phyloP scores from a whole-genome alignment of 805 yeast species.

The Kodamaea kaohsiungensis region DNA sequence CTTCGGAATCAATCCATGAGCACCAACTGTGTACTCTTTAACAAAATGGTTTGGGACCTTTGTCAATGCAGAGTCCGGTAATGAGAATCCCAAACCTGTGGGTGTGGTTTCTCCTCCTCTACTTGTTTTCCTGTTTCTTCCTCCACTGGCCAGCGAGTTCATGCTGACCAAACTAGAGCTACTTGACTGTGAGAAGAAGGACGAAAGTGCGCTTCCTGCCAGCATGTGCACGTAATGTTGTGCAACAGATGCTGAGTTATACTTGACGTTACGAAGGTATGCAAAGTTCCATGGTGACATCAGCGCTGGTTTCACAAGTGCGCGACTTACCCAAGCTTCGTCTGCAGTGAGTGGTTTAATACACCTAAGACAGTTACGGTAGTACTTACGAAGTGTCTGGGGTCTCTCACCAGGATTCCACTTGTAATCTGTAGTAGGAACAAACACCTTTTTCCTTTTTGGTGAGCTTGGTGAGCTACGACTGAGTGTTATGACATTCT shows the following conservation, averaged over 20 bases:
- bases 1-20: constrained; percentile 38
- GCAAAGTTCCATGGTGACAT: constrained; percentile 21
- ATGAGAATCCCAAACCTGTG: constrained; percentile 11
- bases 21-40: constrained; percentile 36
- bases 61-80: constrained; percentile 28
- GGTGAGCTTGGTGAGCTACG: background rate
- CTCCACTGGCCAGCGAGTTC: constrained; percentile 8
- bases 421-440: background rate
- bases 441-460: constrained; percentile 6
- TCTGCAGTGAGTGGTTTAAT: constrained; percentile 53
- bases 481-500: background rate
- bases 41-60: constrained; percentile 33
- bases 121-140: constrained; percentile 6
- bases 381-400: constrained; percentile 38
- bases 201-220: constrained; percentile 3
- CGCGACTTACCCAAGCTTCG: constrained; percentile 55
- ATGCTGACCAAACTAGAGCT: constrained; percentile 21
- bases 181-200: constrained; percentile 13
- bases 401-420: constrained; percentile 51
- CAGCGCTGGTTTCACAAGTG: constrained; percentile 40
- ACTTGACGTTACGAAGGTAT: constrained; percentile 22
- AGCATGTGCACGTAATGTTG: background rate
- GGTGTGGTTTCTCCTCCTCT: constrained; percentile 2
- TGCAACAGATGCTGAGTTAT: constrained; percentile 6
- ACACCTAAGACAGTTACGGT: constrained; percentile 57